Base-by-base conservation (phyloP, 1,139 yeast species). In the Arxiozyma bovina region DNA sequence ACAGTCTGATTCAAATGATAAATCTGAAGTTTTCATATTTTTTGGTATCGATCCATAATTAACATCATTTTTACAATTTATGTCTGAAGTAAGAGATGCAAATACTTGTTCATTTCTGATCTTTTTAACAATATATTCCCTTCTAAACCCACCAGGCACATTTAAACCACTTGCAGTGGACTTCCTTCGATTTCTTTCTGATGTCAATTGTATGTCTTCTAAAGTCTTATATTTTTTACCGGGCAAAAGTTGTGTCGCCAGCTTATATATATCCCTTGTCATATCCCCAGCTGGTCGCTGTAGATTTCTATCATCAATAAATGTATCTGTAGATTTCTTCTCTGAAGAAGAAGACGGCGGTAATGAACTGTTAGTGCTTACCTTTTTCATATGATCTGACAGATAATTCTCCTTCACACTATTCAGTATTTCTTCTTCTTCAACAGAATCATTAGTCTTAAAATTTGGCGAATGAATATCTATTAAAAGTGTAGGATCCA, bases 121-220 rank as follows among this genome's bases (percentile, higher is more conserved):
- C 55, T 71, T 70, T 58, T 74, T 68, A 17, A 78, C 70, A 42
- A 85, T 70, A 62, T 77, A 85, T 57, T 83, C 87, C 61, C 94
- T 74, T 65, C 94, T 75, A 65, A 86, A 86, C 0, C 93, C 93
- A 47, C 94, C 94, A 0, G 93, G 93, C 11, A 86, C 84, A 60
- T 85, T 82, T 48, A 86, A 69, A 0, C 82, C 82, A 56, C 87
- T 78, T 0, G 91, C 93, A 22, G 77, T 73, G 0, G 88, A 82
- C 12, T 79, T 81, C 55, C 87, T 73, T 60, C 90, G 73, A 45
- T 55, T 57, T 8, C 58, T 55, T 50, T 55, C 65, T 47, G 55
- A 48, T 20, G 63, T 47, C 50, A 66, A 58, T 15, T 51, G 53
- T 22, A 67, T 55, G 53, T 66, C 68, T 23, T 71, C 70, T 22